A percentile compares a stretch with the other conserved stretches of the same genome.
phyloP scores from a whole-genome alignment of 1,284 basidiomycete genomes.

The Stereum hirsutum region DNA sequence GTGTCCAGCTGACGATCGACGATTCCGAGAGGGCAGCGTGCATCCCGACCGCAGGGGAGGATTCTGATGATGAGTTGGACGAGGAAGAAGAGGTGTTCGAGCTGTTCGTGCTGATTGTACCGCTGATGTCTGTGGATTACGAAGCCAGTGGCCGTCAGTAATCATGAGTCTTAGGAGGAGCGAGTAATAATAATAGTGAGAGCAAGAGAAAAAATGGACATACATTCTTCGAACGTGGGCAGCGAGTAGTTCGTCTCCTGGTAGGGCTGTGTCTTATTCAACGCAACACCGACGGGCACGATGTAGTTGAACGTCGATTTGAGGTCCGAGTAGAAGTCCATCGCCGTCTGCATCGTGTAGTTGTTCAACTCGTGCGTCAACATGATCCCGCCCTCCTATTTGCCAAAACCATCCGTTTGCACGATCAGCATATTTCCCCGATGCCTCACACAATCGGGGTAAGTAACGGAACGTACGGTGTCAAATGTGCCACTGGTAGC shows the following conservation, averaged over 20 bases:
- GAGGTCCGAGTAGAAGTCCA: conserved; percentile 31
- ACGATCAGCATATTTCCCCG: neutral
- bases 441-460: neutral
- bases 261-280: conserved; percentile 39
- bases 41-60: neutral
- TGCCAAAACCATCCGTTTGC: neutral
- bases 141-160: neutral
- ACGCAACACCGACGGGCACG: conserved; percentile 37
- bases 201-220: conserved; percentile 9
- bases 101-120: neutral
- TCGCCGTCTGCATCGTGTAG: conserved; percentile 38
- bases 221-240: conserved; percentile 37
- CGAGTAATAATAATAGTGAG: neutral
- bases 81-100: conserved; percentile 1
- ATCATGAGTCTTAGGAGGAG: neutral
- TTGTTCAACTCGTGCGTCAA: conserved; percentile 40
- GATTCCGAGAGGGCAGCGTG: neutral
- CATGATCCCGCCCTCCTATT: conserved; percentile 36
- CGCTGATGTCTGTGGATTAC: conserved; percentile 4
- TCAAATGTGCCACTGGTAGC: conserved; percentile 31
- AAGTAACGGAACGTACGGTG: conserved; percentile 16
- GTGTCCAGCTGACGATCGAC: too few species aligned
- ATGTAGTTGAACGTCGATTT: conserved; percentile 35
- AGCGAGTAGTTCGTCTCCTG: conserved; percentile 29
- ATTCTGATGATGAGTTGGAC: neutral